A percentile compares a stretch with the other conserved stretches of the same genome.
Conservation (phyloP, 129 eudicot genomes). For the Silybum marianum region DNA sequence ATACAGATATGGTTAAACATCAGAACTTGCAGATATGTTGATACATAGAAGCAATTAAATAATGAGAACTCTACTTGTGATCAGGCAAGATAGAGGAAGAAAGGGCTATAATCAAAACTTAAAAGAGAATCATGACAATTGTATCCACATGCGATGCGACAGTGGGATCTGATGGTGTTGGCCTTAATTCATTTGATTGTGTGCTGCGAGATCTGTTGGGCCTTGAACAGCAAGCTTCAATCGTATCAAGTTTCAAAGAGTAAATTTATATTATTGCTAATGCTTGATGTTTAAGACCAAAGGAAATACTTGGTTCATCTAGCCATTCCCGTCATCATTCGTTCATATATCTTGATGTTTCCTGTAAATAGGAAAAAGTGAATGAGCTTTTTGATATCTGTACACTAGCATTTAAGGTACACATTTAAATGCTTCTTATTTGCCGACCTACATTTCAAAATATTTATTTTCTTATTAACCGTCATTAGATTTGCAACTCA, state of each 20-base stretch:
- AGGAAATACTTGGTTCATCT: not conserved
- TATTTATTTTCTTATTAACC: not conserved
- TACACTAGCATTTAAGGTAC: not conserved
- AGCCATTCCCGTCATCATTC: not conserved
- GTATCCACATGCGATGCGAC: not conserved
- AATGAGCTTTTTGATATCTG: not conserved
- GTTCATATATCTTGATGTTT: not conserved
- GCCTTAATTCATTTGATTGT: not conserved
- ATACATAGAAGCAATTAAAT: no score
- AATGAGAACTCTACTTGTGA: no score
- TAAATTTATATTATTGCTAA: not conserved
- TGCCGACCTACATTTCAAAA: not conserved
- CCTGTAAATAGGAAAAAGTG: not conserved
- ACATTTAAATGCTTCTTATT: not conserved
- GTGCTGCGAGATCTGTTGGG: not conserved
- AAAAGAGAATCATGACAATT: not conserved
- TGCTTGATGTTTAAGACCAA: not conserved
- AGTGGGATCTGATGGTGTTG: not conserved
- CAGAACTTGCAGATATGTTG: no score
- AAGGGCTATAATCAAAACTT: not conserved
- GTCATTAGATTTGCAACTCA: constrained; percentile 5
- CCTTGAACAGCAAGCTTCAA: not conserved
- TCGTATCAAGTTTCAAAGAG: not conserved
- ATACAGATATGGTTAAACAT: no score
- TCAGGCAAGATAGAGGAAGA: not conserved